Evolutionary conservation across 768 basidiomycete genomes (phyloP).

Genomic region (Suillus hirtellus): DNA sequence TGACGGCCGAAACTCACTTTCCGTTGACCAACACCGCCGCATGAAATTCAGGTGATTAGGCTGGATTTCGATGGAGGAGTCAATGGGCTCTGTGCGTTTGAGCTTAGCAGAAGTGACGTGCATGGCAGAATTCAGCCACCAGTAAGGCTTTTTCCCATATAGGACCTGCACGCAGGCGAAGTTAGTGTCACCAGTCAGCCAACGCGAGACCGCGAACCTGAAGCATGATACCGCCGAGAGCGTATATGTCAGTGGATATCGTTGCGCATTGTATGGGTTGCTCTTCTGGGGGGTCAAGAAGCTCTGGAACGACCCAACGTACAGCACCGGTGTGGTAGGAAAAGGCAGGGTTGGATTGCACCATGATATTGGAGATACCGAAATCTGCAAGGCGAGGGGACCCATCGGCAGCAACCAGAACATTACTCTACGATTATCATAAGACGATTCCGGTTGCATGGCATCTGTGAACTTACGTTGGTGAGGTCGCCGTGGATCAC

Average conservation of each 20-base stretch:
- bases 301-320: slow-evolving; percentile 20
- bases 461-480: slow-evolving; percentile 1
- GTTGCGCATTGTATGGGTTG: slow-evolving; percentile 11
- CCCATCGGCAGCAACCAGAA: slow-evolving; percentile 12
- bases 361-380: slow-evolving; percentile 42
- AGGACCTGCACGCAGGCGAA: slow-evolving; percentile 24
- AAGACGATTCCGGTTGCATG: background rate
- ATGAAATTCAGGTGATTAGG: slow-evolving; percentile 22
- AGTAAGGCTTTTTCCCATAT: slow-evolving; percentile 24
- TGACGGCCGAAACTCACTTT: slow-evolving; percentile 1
- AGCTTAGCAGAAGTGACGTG: slow-evolving; percentile 25
- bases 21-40: slow-evolving; percentile 29
- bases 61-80: slow-evolving; percentile 11
- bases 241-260: slow-evolving; percentile 20
- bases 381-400: slow-evolving; percentile 35
- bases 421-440: slow-evolving; percentile 9
- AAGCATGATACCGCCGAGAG: slow-evolving; percentile 23
- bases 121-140: slow-evolving; percentile 23
- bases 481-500: slow-evolving; percentile 17
- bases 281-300: slow-evolving; percentile 9
- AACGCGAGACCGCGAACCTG: slow-evolving; percentile 14
- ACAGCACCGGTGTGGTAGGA: slow-evolving; percentile 22
- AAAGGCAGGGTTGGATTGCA: slow-evolving; percentile 31
- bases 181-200: background rate
- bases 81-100: slow-evolving; percentile 16